Base-by-base conservation (phyloP, 805 yeast genomes). In the Debaryomyces prosopidis region DNA sequence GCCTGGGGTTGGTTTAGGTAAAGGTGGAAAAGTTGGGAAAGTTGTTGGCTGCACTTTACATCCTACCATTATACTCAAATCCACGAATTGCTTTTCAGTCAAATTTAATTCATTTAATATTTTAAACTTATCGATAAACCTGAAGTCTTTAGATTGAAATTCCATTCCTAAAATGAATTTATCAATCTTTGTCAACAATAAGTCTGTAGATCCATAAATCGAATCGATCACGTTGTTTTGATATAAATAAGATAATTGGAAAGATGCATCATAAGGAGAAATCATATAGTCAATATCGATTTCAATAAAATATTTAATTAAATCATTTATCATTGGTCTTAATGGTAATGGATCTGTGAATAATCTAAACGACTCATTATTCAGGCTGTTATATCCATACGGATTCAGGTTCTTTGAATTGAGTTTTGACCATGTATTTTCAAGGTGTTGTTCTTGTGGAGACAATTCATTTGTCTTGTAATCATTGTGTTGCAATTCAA, bases 161-260 rank as follows among this genome's bases (percentile, higher is more conserved):
- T 87, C 95, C 74, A 90, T 76, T 15, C 85, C 80, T 40, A 84
- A 64, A 45, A 92, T 84, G 47, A 90, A 81, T 52, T 80, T 85
- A 46, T 88, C 94, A 20, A 86, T 75, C 14, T 69, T 63, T 18
- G 79, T 76, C 60, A 92, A 69, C 36, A 91, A 68, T 32, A 83
- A 75, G 55, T 94, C 98, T 1, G 90, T 84, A 6, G 96, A 84
- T 0, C 96, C 96, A 64, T 82, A 87, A 31, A 91, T 81, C 4
- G 86, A 82, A 62, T 91, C 90, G 41, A 92, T 78, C 38, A 73
- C 66, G 0, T 71, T 73, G 40, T 71, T 71, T 37, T 77, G 77
- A 49, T 76, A 75, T 55, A 92, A 67, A 57, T 89, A 89, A 5
- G 87, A 80, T 55, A 94, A 72, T 65, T 92, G 97, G 34, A 84